Base-by-base conservation (phyloP, 495 filamentous ascomycete species). In the Lasiosphaeria hispida region DNA sequence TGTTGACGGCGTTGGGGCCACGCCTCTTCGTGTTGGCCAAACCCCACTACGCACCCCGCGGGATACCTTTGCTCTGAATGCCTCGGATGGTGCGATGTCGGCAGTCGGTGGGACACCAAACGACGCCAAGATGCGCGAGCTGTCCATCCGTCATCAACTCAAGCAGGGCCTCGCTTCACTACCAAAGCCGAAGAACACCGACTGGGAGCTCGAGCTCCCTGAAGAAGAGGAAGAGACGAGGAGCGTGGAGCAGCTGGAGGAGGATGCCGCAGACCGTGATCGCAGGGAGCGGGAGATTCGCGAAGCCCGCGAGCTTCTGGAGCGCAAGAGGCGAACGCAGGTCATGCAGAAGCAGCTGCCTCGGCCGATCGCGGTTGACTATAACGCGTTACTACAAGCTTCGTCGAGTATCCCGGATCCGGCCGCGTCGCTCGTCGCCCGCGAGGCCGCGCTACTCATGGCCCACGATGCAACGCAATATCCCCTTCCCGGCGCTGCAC, bases 21-120 rank as follows among this genome's bases (percentile, higher is more conserved):
- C 91, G 11, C 90, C 90, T 9, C 77, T 85, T 69, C 77, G 78
- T 10, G 77, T 82, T 10, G 91, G 91, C 36, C 89, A 90, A 42
- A 98, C 94, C 1, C 94, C 94, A 8, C 77, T 96, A 76, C 85
- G 90, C 13, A 98, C 94, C 10, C 94, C 94, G 10, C 83, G 95
- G 49, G 94, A 98, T 69, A 90, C 81, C 48, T 90, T 97, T 62
- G 82, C 89, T 2, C 83, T 98, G 47, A 98, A 97, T 66, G 74
- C 82, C 45, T 82, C 82, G 10, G 80, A 82, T 11, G 80, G 81
- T 41, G 80, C 81, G 7, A 83, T 86, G 77, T 82, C 87, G 41
- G 72, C 91, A 39, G 80, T 91, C 40, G 85, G 85, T 19, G 87
- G 83, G 38, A 94, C 94, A 5, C 88, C 93, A 7, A 80, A 82